Evolutionary conservation across 495 filamentous ascomycete species (phyloP), one percentile per base, ranked within the genome.

Genomic region (Aspergillus sparsus): DNA sequence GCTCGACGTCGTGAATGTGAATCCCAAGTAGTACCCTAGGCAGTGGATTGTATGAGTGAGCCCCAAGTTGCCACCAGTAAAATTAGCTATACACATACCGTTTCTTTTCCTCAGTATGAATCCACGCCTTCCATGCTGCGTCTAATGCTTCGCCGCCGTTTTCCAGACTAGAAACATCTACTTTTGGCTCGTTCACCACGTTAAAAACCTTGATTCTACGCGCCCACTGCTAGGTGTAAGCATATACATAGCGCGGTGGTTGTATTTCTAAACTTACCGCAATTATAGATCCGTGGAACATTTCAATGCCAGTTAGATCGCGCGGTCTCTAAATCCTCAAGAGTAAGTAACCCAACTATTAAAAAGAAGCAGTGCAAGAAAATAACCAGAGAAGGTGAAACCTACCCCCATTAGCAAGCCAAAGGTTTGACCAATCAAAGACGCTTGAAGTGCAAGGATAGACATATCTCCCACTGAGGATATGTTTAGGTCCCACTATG

Each of bases 381-480:
- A 49, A 10, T 35, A 11, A 7, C 9, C 12, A 39, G 2, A 12
- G 33, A 49, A 42, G 4, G 6, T 0, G 21, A 16, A 6, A 49
- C 50, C 16, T 60, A 70, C 67, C 7, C 71, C 73, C 6, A 73
- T 60, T 35, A 77, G 57, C 49, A 77, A 60, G 16, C 68, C 73
- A 64, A 75, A 75, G 0, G 68, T 74, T 44, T 77, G 74, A 1
- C 71, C 74, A 9, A 75, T 64, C 3, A 73, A 55, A 15, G 68
- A 66, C 2, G 74, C 71, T 53, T 77, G 74, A 21, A 75, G 36
- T 16, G 68, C 63, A 9, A 70, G 57, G 18, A 57, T 27, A 3
- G 27, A 45, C 10, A 10, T 35, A 47, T 55, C 49, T 16, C n/a
- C 31, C 7, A 44, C 18, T 16, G 53, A 34, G 31, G 51, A 32